Base-by-base conservation (phyloP, 228 moss, liverwort and hornwort genomes). In the Sphagnum magellanicum region DNA sequence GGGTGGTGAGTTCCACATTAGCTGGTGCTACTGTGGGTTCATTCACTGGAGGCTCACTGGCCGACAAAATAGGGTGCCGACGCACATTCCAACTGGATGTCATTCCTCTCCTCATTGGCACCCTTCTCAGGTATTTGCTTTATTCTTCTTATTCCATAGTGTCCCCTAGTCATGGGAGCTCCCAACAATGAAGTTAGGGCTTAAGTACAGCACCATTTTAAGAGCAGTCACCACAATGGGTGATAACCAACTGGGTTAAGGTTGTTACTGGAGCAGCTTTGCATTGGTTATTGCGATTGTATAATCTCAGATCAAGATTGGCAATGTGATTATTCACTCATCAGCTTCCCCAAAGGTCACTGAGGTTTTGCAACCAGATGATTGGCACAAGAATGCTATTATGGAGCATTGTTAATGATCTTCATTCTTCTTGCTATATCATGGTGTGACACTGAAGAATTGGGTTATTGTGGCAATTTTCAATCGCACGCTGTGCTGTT, bases 1-100 rank as follows among this genome's bases (percentile, higher is more conserved):
- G 81, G 81, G 82, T 86, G 11, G 85, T 86, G 16, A 86, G 85
- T 57, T 81, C 81, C 55, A 86, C 85, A 16, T 64, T 86, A 66
- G 70, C 82, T 4, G 85, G 85, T 59, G 85, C 85, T 6, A 76
- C 77, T 2, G n/a, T 81, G 9, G 85, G 85, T 12, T 86, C 85
- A 50, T 79, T 86, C 72, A 86, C 81, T 32, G 85, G 85, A 72
- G 85, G 85, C 10, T 11, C 53, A 10, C 59, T 86, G 66, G 81
- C 85, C 1, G 85, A 86, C 63, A 79, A 76, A 59, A 76, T 81
- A 15, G 85, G 85, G 5, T 81, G 79, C 9, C 81, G 64, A 0
- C 69, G 79, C 69, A 78, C 79, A 13, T 86, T 86, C 67, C 85
- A 86, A 67, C 74, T 86, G 51, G 79, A 86, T 71, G 66, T 82